Percentiles rank a stretch among this genome's conserved stretches.
Evolutionary conservation across 345 rosid genomes (phyloP).

Genomic region (Pistacia vera): DNA sequence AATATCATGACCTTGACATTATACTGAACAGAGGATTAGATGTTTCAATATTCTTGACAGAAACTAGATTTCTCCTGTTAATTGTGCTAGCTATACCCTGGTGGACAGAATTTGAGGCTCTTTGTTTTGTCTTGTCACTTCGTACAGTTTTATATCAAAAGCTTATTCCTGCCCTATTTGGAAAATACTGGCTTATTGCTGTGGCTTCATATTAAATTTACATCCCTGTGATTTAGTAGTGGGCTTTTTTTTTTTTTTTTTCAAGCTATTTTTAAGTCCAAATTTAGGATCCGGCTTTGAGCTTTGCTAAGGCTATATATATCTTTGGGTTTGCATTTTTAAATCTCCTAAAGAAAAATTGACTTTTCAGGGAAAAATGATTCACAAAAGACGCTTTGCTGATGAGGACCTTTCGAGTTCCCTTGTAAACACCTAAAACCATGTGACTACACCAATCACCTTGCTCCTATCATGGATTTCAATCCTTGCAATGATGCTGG

Average conservation of each 20-base stretch:
- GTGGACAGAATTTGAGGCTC: not conserved
- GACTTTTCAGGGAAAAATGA: slow-evolving; percentile 43
- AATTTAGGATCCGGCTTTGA: not conserved
- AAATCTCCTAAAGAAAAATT: not conserved
- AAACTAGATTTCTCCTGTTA: not conserved
- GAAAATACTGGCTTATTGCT: not conserved
- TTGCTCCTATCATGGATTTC: slow-evolving; percentile 21
- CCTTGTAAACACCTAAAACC: slow-evolving; percentile 48
- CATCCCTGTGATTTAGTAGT: not conserved
- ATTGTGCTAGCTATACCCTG: not conserved
- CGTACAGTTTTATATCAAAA: not conserved
- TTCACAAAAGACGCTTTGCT: slow-evolving; percentile 49
- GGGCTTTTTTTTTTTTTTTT: not conserved
- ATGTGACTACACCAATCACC: slow-evolving; percentile 31
- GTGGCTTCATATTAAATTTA: not conserved
- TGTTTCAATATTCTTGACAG: not conserved
- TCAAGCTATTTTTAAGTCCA: not conserved
- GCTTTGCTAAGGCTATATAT: not conserved
- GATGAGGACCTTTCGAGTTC: slow-evolving; percentile 43
- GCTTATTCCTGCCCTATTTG: not conserved
- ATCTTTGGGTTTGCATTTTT: not conserved
- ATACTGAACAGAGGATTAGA: not conserved
- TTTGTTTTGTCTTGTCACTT: not conserved
- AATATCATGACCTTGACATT: no score
- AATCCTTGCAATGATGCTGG: slow-evolving; percentile 19